Conservation (phyloP, 1,139 yeast genomes). For the Diutina siamensis region DNA sequence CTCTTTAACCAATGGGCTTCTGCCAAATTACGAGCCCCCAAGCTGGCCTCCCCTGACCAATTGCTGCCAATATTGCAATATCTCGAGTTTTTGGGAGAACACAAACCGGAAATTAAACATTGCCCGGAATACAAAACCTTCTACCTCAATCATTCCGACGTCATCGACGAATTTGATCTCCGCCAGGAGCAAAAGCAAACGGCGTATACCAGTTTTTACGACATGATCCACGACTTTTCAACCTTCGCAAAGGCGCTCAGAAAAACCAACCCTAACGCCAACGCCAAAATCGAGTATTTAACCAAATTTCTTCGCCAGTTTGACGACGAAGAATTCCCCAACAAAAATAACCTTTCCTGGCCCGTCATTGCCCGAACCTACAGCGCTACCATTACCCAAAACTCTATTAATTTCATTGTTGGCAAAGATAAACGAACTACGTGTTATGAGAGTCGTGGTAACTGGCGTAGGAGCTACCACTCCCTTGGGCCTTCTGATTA, state of each 20-base stretch:
- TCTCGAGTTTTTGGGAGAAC: constrained; percentile 1
- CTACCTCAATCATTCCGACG: not conserved
- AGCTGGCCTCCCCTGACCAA: not conserved
- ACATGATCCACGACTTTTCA: not conserved
- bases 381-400: constrained; percentile 14
- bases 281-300: not conserved
- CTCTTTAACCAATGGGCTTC: constrained; percentile 23
- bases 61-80: not conserved
- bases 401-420: constrained; percentile 26
- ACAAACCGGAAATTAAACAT: constrained; percentile 2
- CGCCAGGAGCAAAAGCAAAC: not conserved
- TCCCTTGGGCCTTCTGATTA: constrained; percentile 71
- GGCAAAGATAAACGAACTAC: constrained; percentile 17
- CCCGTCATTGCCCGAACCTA: not conserved
- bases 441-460: constrained; percentile 53
- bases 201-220: not conserved
- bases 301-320: not conserved
- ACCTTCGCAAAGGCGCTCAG: not conserved
- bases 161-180: not conserved
- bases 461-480: constrained; percentile 85
- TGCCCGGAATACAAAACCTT: not conserved
- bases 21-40: not conserved
- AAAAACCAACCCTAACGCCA: not conserved
- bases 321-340: not conserved
- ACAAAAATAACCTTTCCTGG: not conserved